phyloP scores from a whole-genome alignment of 306 rosid genomes.

The Castanea crenata region DNA sequence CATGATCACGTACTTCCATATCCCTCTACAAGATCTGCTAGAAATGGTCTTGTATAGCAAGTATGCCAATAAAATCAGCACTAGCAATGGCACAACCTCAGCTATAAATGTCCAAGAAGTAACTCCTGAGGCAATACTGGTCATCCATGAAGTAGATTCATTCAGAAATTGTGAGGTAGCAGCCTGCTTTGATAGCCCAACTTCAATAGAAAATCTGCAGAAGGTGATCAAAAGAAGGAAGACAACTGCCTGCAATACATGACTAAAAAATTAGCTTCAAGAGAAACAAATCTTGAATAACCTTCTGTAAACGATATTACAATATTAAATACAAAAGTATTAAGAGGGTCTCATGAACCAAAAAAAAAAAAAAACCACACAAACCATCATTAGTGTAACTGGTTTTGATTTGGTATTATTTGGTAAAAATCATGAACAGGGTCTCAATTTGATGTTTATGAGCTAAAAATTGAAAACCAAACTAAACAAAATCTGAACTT shows the following conservation, averaged over 20 bases:
- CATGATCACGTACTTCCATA: conserved; percentile 51
- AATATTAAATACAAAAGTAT: conserved; percentile 9
- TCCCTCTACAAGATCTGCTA: conserved; percentile 36
- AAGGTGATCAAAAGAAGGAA: conserved; percentile 78
- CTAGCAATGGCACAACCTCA: conserved; percentile 58
- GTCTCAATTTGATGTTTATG: neutral
- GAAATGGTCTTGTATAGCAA: conserved; percentile 55
- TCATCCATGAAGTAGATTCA: conserved; percentile 65
- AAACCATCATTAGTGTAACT: neutral
- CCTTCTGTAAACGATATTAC: conserved; percentile 3
- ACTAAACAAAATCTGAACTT: neutral
- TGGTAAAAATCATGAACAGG: neutral
- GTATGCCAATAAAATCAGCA: conserved; percentile 57
- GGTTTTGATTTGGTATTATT: neutral
- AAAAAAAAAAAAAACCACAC: neutral
- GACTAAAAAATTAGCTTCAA: conserved; percentile 6
- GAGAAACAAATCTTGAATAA: conserved; percentile 11
- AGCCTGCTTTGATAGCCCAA: conserved; percentile 87
- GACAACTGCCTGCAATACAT: conserved; percentile 64
- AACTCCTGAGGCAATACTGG: conserved; percentile 43
- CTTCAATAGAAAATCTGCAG: conserved; percentile 77
- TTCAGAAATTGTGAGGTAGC: conserved; percentile 70
- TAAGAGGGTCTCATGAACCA: neutral
- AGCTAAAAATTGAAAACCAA: neutral
- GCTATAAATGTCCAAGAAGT: conserved; percentile 57